Evolutionary conservation across 257 asterid genomes (phyloP).

Genomic region (Rehmannia glutinosa): DNA sequence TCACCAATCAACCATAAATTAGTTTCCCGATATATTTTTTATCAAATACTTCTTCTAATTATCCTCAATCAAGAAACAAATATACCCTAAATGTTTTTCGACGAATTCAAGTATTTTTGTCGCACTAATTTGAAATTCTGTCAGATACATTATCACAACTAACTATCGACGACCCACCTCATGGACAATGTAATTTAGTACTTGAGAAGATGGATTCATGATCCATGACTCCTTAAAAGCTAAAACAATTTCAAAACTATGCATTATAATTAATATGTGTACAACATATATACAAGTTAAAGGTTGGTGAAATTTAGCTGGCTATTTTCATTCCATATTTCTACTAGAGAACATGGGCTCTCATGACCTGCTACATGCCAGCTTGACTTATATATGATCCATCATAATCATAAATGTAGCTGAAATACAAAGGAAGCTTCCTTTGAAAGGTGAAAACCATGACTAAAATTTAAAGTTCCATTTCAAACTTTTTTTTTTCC

Average conservation of each 20-base stretch:
- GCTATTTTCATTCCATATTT: background rate
- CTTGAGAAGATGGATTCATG: background rate
- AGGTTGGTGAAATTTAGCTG: background rate
- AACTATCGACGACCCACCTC: no score
- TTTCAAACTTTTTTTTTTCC: background rate
- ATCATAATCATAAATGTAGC: slow-evolving; percentile 16
- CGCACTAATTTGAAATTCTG: no score
- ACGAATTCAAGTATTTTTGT: no score
- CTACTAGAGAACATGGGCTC: slow-evolving; percentile 26
- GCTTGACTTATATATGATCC: slow-evolving; percentile 5
- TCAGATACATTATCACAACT: no score
- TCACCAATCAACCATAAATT: no score
- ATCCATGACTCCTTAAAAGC: no score
- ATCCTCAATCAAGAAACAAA: no score
- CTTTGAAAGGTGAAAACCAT: background rate
- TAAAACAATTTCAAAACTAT: background rate
- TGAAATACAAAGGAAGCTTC: slow-evolving; percentile 17
- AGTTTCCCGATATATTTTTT: no score
- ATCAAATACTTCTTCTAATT: no score
- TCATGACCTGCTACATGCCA: slow-evolving; percentile 27
- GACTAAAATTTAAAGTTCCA: slow-evolving; percentile 14
- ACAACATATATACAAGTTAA: background rate
- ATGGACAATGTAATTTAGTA: no score
- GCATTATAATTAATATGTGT: no score
- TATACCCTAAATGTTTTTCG: no score